Base-by-base conservation (phyloP, 345 rosid genomes). In the Eucalyptus pumila region DNA sequence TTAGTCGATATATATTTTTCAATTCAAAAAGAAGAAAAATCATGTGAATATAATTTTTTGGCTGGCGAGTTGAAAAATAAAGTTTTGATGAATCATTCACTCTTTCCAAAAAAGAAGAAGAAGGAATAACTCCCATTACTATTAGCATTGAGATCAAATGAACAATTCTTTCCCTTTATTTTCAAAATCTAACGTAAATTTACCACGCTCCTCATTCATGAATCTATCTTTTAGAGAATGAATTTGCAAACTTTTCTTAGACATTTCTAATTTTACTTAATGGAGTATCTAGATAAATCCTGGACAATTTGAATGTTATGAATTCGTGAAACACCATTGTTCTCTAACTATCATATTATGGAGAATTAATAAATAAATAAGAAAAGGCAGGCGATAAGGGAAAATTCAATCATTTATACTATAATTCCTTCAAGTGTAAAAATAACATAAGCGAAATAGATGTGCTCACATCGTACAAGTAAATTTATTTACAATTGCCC, bases 311-410 rank as follows among this genome's bases (percentile, higher is more conserved):
- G 37, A 30, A 30, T 7, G 17, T 6, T 6, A 30, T 14, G 72
- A 65, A 5, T 14, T 14, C 5, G 5, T 0, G 3, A 65, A 65
- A n/a, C 40, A 7, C 37, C 21, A 65, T 65, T n/a, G 37, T 15
- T n/a, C 40, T 65, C 10, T n/a, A 9, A 7, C 76, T 4, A n/a
- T 65, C 10, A 17, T 8, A n/a, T 7, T n/a, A 4, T n/a, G 16
- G 37, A 30, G 30, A 24, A 56, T 10, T 24, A 5, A 19, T 5
- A 44, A 44, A 44, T 0, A 2, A 14, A 49, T 2, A 24, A 24
- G 9, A 2, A 56, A 62, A 65, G 16, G 4, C 0, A 30, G 7
- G 0, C 8, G 17, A 30, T 65, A 14, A 14, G 15, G 37, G 7
- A 4, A 65, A 65, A n/a, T 60, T 27, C 9, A 65, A n/a, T n/a